Base-by-base conservation (phyloP, 2,329 filamentous ascomycete species). In the Hypocreales sp. region DNA sequence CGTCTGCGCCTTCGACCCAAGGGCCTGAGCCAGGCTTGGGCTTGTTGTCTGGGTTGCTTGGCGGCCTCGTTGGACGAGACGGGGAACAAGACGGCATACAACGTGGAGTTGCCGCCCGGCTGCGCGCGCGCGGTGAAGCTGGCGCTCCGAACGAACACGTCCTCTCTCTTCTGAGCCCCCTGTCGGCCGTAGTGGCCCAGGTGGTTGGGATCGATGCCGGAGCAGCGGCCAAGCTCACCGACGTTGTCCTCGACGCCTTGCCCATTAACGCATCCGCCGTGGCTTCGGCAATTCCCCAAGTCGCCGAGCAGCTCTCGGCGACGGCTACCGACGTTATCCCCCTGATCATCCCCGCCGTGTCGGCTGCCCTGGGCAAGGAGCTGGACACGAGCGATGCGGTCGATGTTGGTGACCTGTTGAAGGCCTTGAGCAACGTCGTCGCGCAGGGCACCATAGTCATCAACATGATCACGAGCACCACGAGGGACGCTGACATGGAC, bases 261-360 rank as follows among this genome's bases (percentile, higher is more conserved):
- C 34, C 33, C 15, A 29, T 45, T 7, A 27, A 42, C 20, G 22
- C 29, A n/a, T 24, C 28, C 5, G 31, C 32, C 0, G 22, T 44
- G 13, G 31, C 34, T 16, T 34, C 36, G 2, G 24, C 29, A 12
- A 21, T 44, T 20, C 30, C 35, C 8, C 24, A 31, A n/a, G 26
- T 40, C 9, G 35, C 39, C 12, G 21, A 17, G 9, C 26, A 41
- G 15, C 20, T 15, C 4, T 40, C 41, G 10, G 22, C 32, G 2
- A 26, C 30, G 1, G 12, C 30, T 7, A 17, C 33, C 7, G 29
- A 34, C 3, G 17, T 36, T 5, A 29, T 45, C 3, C 40, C 42
- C 5, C 20, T 42, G 3, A 27, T 45, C 9, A 31, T 45, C 24
- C 39, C 40, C 15, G 41, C 41, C 10, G 25, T 43, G 18, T 35